Percentiles rank a stretch among this genome's conserved stretches.
phyloP scores from a whole-genome alignment of 192 early-diverging fungal genomes.

The Rhizoclosmatium sp. region DNA sequence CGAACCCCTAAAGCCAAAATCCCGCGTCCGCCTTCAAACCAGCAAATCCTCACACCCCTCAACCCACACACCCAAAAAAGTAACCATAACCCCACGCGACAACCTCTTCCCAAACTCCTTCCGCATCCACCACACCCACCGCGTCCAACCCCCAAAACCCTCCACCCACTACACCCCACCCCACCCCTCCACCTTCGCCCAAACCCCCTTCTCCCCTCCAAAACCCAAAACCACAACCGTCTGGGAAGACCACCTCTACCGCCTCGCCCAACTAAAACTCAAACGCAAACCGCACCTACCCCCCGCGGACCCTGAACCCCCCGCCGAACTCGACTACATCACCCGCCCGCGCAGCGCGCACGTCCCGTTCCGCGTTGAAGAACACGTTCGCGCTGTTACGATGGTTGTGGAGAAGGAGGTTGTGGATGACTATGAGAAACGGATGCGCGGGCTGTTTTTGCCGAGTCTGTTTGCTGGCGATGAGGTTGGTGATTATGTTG shows the following conservation, averaged over 20 bases:
- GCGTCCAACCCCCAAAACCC: not conserved
- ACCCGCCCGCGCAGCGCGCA: slow-evolving; percentile 36
- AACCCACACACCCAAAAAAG: not conserved
- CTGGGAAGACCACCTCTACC: not conserved
- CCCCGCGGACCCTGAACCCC: not conserved
- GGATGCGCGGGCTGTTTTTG: slow-evolving; percentile 34
- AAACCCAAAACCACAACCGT: not conserved
- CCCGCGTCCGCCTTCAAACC: no score
- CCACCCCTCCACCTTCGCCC: not conserved
- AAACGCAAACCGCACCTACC: not conserved
- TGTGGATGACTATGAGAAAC: slow-evolving; percentile 28
- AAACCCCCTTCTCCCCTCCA: slow-evolving; percentile 10
- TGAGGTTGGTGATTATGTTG: not conserved
- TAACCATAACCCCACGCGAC: not conserved
- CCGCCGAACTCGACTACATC: slow-evolving; percentile 30
- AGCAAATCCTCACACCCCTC: no score
- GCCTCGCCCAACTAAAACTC: not conserved
- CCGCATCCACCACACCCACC: not conserved
- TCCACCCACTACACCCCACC: slow-evolving; percentile 14
- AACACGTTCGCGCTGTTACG: slow-evolving; percentile 11
- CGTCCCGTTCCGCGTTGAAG: slow-evolving; percentile 16
- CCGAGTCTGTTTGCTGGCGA: slow-evolving; percentile 37
- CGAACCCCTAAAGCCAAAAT: not conserved
- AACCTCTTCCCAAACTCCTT: slow-evolving; percentile 11
- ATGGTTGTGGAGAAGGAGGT: slow-evolving; percentile 15